Evolutionary conservation across 805 yeast genomes (phyloP).

Genomic region (Wickerhamiella australiensis): DNA sequence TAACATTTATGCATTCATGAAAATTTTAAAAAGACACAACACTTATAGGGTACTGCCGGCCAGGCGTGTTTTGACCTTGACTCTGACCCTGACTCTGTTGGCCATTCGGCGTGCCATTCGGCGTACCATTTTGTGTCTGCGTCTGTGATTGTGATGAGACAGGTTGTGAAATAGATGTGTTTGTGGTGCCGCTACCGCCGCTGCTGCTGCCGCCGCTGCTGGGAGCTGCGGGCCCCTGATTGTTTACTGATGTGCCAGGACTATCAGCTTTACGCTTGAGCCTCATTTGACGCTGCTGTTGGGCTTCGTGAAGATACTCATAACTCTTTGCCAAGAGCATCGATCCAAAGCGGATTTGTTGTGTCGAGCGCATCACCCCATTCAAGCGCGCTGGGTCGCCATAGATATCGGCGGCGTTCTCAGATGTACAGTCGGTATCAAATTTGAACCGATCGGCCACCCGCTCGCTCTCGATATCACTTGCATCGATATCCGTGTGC

Average conservation of each 20-base stretch:
- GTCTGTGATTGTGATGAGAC: not conserved
- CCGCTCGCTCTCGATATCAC: conserved; percentile 25
- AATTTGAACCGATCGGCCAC: conserved; percentile 54
- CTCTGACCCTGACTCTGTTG: not conserved
- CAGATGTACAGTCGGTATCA: conserved; percentile 42
- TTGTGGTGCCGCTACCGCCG: not conserved
- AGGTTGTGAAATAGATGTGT: not conserved
- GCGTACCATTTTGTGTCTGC: not conserved
- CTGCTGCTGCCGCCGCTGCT: not conserved
- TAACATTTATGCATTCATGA: not conserved
- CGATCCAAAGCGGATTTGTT: conserved; percentile 79
- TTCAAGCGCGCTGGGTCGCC: conserved; percentile 75
- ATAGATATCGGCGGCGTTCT: conserved; percentile 42
- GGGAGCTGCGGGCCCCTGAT: too few relatives aligned
- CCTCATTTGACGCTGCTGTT: conserved; percentile 57
- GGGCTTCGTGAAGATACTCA: conserved; percentile 64
- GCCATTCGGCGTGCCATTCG: not conserved
- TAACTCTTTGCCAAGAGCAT: conserved; percentile 81
- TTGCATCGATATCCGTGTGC: conserved; percentile 23
- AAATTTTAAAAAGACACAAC: conserved; percentile 3
- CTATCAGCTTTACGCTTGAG: conserved; percentile 7
- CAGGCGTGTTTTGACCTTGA: not conserved
- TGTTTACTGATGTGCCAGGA: not conserved
- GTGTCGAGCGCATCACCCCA: conserved; percentile 74
- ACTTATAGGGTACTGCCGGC: conserved; percentile 6